These are phyloP conservation scores for Pythium sukuiense DNA, from an alignment of 352 stramenopile genomes.

Conservation along the genomic window DNA sequence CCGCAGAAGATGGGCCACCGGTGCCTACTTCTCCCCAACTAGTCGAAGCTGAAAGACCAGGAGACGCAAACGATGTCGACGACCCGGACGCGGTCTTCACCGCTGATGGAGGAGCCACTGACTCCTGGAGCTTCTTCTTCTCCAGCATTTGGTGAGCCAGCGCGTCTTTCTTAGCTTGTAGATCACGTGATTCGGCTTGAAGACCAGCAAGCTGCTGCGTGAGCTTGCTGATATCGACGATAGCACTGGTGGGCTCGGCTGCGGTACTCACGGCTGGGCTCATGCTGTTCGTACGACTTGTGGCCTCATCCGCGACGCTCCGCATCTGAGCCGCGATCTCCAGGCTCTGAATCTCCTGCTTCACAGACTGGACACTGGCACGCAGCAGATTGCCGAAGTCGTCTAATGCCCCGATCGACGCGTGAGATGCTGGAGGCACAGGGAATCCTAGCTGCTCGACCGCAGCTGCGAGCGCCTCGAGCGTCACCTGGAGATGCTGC, in stretches of 20 bases:
- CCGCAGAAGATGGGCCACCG: not conserved
- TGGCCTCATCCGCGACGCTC: slow-evolving; percentile 44
- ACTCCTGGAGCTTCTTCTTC: slow-evolving; percentile 14
- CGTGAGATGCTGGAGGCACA: slow-evolving; percentile 34
- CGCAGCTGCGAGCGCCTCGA: slow-evolving; percentile 41
- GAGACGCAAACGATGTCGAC: not conserved
- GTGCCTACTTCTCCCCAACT: slow-evolving; percentile 11
- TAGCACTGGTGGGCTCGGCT: slow-evolving; percentile 24
- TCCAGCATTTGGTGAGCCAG: slow-evolving; percentile 28
- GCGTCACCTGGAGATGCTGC: slow-evolving; percentile 41
- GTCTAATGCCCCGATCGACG: slow-evolving; percentile 52
- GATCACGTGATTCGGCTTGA: slow-evolving; percentile 40
- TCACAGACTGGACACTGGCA: slow-evolving; percentile 45
- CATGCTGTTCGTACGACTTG: slow-evolving; percentile 9
- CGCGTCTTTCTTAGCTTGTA: slow-evolving; percentile 28
- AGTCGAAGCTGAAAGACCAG: not conserved
- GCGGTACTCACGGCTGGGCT: not conserved
- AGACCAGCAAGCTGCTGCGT: slow-evolving; percentile 50
- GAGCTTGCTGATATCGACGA: slow-evolving; percentile 35
- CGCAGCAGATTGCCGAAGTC: slow-evolving; percentile 55
- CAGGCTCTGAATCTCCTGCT: slow-evolving; percentile 70
- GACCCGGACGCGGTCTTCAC: slow-evolving; percentile 7
- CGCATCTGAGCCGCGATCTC: slow-evolving; percentile 67
- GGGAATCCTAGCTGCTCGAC: slow-evolving; percentile 54
- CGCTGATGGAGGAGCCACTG: not conserved